Evolutionary conservation across 2,329 filamentous ascomycete genomes (phyloP).

Genomic region (Fusarium sp.): DNA sequence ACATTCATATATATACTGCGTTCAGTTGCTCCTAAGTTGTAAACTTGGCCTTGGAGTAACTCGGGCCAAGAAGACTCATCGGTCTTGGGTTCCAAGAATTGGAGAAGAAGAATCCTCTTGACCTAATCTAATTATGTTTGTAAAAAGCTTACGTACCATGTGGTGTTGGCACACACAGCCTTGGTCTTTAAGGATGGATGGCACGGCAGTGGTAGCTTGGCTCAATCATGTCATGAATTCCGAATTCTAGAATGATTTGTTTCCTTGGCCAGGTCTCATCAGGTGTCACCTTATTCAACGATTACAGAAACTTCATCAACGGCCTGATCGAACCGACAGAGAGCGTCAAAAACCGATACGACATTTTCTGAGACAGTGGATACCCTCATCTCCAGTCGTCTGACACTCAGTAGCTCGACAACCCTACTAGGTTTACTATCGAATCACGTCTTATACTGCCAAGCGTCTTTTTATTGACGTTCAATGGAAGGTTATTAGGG

Average conservation of each 20-base stretch:
- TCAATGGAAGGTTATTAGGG: slow-evolving; percentile 32
- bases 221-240: not conserved
- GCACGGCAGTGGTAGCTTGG: not conserved
- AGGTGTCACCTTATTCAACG: slow-evolving; percentile 3
- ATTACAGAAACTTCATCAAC: slow-evolving; percentile 22
- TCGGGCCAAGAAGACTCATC: not conserved
- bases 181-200: not conserved
- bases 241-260: not conserved
- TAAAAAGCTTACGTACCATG: slow-evolving; percentile 1
- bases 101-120: not conserved
- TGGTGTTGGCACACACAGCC: not conserved
- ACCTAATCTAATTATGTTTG: not conserved
- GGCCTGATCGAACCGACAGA: slow-evolving; percentile 23
- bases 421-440: slow-evolving; percentile 1
- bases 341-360: slow-evolving; percentile 31
- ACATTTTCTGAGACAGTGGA: slow-evolving; percentile 26
- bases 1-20: not conserved
- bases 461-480: slow-evolving; percentile 26
- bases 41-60: not conserved
- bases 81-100: not conserved
- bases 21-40: not conserved
- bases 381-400: slow-evolving; percentile 30
- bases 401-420: slow-evolving; percentile 19
- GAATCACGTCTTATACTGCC: slow-evolving; percentile 27
- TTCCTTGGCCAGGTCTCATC: not conserved